These are phyloP conservation scores for Boletus sensibilis DNA, from an alignment of 768 basidiomycete genomes.

Conservation along the genomic window DNA sequence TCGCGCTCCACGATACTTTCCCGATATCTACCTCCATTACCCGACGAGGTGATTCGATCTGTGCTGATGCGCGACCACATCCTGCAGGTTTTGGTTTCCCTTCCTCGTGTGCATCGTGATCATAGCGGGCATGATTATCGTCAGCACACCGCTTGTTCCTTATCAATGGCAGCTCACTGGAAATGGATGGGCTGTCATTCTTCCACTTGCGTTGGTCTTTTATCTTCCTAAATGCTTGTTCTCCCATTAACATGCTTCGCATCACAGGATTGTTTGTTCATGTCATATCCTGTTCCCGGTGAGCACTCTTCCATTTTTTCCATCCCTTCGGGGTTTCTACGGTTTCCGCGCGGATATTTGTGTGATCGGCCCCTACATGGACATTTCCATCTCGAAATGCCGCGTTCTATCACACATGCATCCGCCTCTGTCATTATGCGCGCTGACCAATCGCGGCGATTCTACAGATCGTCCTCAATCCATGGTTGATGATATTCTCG, in stretches of 20 bases:
- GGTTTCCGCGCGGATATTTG: background rate
- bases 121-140: constrained; percentile 57
- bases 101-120: constrained; percentile 53
- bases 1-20: background rate
- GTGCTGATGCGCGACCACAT: constrained; percentile 17
- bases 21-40: background rate
- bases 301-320: constrained; percentile 31
- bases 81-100: constrained; percentile 34
- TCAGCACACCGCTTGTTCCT: constrained; percentile 55
- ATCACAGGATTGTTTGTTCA: constrained; percentile 52
- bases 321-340: background rate
- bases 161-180: constrained; percentile 61
- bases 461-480: constrained; percentile 75
- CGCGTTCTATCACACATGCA: constrained; percentile 2
- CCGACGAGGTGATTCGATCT: background rate
- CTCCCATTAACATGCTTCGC: constrained; percentile 1
- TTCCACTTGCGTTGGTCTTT: constrained; percentile 66
- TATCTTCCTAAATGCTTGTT: background rate
- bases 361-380: constrained; percentile 15
- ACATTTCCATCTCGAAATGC: constrained; percentile 21
- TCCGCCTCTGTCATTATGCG: background rate
- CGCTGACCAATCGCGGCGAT: constrained; percentile 17
- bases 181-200: constrained; percentile 67
- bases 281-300: constrained; percentile 79
- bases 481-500: constrained; percentile 86